These are phyloP conservation scores for Vigna trinervia DNA, from an alignment of 306 rosid species.

Conservation along the genomic window DNA sequence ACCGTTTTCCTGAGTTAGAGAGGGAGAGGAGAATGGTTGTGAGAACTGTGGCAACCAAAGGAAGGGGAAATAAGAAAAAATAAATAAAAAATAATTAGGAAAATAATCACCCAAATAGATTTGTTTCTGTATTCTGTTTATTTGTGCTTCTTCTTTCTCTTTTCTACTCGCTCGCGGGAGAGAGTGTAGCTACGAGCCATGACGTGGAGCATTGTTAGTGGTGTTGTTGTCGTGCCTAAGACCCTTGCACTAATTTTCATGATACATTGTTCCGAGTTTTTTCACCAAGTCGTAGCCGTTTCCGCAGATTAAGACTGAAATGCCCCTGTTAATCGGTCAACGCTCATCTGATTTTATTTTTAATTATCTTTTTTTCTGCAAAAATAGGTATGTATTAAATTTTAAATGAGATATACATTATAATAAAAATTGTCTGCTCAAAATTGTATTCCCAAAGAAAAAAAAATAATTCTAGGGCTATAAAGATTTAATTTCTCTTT, in stretches of 20 bases:
- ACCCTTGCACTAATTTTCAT: slow-evolving; percentile 56
- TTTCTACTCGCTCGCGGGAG: slow-evolving; percentile 42
- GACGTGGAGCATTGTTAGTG: slow-evolving; percentile 51
- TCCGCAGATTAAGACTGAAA: background rate
- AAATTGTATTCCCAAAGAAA: too few relatives aligned
- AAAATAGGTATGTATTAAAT: background rate
- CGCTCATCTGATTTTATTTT: background rate
- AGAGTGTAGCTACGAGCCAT: slow-evolving; percentile 26
- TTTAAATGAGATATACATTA: background rate
- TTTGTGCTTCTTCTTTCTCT: background rate
- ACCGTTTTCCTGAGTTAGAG: slow-evolving; percentile 11
- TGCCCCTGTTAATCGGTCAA: background rate
- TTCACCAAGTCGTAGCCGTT: slow-evolving; percentile 46
- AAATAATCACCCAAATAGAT: background rate
- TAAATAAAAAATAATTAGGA: background rate
- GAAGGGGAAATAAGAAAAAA: background rate
- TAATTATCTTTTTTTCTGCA: background rate
- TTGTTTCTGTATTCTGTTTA: background rate
- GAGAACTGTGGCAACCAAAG: slow-evolving; percentile 25
- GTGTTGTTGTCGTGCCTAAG: slow-evolving; percentile 41
- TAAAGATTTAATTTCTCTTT: too few relatives aligned
- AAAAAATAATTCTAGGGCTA: too few relatives aligned
- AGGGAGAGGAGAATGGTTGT: slow-evolving; percentile 48
- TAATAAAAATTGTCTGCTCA: too few relatives aligned
- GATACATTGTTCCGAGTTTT: slow-evolving; percentile 37